Evolutionary conservation across 306 rosid genomes (phyloP).

Genomic region (Citrullus mucosospermus): DNA sequence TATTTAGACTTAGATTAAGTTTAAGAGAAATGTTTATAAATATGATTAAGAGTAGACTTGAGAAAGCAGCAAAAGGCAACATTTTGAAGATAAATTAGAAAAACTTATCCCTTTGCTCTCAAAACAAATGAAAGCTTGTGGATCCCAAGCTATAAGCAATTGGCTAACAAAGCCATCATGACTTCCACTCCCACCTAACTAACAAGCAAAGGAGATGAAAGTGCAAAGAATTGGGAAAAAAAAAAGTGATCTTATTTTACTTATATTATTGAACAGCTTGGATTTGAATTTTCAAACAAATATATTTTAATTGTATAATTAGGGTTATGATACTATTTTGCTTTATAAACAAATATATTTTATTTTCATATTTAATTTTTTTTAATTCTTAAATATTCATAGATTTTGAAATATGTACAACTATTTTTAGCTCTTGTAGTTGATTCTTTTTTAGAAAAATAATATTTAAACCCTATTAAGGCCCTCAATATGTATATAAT

Average conservation of each 20-base stretch:
- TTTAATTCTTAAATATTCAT: no score
- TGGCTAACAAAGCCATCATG: slow-evolving; percentile 13
- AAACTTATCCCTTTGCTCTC: slow-evolving; percentile 7
- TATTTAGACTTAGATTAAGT: background rate
- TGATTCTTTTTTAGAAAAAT: no score
- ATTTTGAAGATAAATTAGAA: background rate
- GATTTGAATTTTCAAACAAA: background rate
- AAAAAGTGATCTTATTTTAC: background rate
- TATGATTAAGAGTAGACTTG: background rate
- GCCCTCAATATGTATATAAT: background rate
- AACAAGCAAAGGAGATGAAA: background rate
- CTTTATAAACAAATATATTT: no score
- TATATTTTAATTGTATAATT: no score
- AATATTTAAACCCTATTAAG: background rate
- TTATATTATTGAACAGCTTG: background rate
- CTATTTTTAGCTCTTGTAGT: no score
- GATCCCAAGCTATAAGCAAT: background rate
- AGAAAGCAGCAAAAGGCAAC: background rate
- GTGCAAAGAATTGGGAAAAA: background rate
- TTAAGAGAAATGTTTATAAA: background rate
- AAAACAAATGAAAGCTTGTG: slow-evolving; percentile 5
- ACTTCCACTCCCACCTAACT: slow-evolving; percentile 20
- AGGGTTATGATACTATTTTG: background rate
- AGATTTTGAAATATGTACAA: no score
- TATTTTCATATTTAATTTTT: no score